Percentiles rank a stretch among this genome's conserved stretches.
phyloP scores from a whole-genome alignment of 148 eudicot species.

The Chenopodium berlandieri region DNA sequence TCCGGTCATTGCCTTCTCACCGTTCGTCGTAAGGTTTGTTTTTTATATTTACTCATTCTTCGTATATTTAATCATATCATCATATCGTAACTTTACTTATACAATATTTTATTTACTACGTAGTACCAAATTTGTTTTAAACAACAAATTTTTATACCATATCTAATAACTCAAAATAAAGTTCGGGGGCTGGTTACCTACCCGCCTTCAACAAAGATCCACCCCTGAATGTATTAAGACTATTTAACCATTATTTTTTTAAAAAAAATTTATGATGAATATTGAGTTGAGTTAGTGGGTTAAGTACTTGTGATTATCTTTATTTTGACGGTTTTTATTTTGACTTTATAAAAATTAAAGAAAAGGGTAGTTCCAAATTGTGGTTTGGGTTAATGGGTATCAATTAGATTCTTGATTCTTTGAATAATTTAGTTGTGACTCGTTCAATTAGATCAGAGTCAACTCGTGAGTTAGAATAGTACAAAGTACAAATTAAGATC shows the following conservation, averaged over 20 bases:
- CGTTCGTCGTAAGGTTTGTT: conserved; percentile 76
- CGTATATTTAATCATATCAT: too few relatives aligned
- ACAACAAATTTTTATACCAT: too few relatives aligned
- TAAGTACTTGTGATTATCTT: neutral
- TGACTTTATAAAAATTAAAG: too few relatives aligned
- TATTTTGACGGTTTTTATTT: neutral
- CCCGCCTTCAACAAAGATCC: too few relatives aligned
- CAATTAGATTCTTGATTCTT: neutral
- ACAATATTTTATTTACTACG: too few relatives aligned
- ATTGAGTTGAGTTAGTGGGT: conserved; percentile 10
- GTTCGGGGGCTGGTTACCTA: too few relatives aligned
- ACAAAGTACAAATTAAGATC: neutral
- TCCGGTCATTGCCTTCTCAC: conserved; percentile 77
- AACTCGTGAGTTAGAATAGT: neutral
- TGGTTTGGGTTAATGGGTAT: conserved; percentile 14
- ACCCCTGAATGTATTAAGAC: too few relatives aligned
- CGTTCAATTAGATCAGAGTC: neutral
- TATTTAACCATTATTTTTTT: too few relatives aligned
- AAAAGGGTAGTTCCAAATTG: conserved; percentile 5
- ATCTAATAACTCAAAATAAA: too few relatives aligned
- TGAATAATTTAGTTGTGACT: neutral
- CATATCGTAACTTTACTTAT: too few relatives aligned
- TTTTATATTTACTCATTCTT: neutral
- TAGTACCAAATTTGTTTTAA: too few relatives aligned
- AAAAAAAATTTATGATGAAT: too few relatives aligned